Conservation (phyloP, 768 basidiomycete species). For the Leccinum imitatum region DNA sequence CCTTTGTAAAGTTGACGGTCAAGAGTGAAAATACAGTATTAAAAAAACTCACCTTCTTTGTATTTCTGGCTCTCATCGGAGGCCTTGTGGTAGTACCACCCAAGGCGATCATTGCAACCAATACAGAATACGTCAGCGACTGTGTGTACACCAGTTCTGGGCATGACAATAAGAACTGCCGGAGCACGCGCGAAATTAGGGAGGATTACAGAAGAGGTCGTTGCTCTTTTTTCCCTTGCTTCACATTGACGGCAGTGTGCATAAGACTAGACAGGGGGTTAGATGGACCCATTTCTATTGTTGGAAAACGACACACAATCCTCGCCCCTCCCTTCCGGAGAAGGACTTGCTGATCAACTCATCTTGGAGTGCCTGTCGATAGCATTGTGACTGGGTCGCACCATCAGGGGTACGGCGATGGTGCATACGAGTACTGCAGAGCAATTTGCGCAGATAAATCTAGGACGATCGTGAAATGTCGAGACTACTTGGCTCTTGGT, state of each 20-base stretch:
- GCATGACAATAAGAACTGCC: slow-evolving; percentile 4
- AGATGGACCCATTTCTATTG: background rate
- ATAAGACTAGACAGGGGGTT: slow-evolving; percentile 51
- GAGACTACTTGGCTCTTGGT: slow-evolving; percentile 59
- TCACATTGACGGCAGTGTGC: slow-evolving; percentile 76
- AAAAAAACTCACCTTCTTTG: slow-evolving; percentile 63
- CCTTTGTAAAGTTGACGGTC: slow-evolving; percentile 45
- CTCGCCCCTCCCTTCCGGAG: slow-evolving; percentile 78
- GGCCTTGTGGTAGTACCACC: slow-evolving; percentile 84
- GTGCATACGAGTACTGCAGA: slow-evolving; percentile 64
- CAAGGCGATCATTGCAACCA: slow-evolving; percentile 74
- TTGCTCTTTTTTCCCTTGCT: slow-evolving; percentile 71
- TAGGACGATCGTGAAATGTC: slow-evolving; percentile 64
- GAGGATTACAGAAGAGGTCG: slow-evolving; percentile 61
- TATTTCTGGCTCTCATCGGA: slow-evolving; percentile 77
- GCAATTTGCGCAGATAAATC: slow-evolving; percentile 67
- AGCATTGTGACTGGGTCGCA: background rate
- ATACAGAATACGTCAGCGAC: slow-evolving; percentile 81
- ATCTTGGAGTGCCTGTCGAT: slow-evolving; percentile 68
- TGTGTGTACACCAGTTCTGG: slow-evolving; percentile 76
- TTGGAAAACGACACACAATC: slow-evolving; percentile 54
- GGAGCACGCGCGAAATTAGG: slow-evolving; percentile 3
- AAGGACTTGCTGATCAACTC: slow-evolving; percentile 85
- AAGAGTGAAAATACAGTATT: background rate
- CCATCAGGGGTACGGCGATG: background rate